Evolutionary conservation across 352 stramenopile species (phyloP).

Genomic region (Phytophthora tubulina): DNA sequence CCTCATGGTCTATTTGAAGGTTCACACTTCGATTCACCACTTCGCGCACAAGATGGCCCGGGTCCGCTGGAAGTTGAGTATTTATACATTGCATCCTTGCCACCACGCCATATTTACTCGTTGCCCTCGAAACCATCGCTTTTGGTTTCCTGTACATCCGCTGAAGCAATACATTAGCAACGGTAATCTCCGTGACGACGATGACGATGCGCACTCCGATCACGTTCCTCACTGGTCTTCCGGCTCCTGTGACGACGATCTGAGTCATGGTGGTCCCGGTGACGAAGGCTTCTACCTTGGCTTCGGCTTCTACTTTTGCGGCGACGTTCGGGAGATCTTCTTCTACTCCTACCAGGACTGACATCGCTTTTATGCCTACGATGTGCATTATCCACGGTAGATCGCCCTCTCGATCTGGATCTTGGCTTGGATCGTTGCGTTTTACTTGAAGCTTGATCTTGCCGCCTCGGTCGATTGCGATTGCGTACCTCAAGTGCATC

Average conservation of each 20-base stretch:
- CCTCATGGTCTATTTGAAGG: slow-evolving; percentile 25
- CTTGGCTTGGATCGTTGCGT: slow-evolving; percentile 16
- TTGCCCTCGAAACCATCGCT: slow-evolving; percentile 19
- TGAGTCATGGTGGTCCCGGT: background rate
- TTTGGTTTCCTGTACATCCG: slow-evolving; percentile 19
- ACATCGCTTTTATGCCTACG: background rate
- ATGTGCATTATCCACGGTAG: background rate
- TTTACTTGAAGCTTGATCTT: background rate
- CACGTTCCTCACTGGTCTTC: slow-evolving; percentile 9
- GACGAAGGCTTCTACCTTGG: slow-evolving; percentile 20
- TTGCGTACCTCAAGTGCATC: slow-evolving; percentile 57
- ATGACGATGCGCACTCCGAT: background rate
- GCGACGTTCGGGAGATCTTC: background rate
- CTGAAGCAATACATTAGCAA: slow-evolving; percentile 6
- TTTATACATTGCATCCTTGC: slow-evolving; percentile 18
- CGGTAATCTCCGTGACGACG: slow-evolving; percentile 9
- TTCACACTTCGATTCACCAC: background rate
- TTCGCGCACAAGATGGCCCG: background rate
- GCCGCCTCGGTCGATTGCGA: slow-evolving; percentile 23
- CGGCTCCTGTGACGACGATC: background rate
- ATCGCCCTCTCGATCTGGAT: slow-evolving; percentile 28
- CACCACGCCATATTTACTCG: background rate
- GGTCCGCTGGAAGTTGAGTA: slow-evolving; percentile 7
- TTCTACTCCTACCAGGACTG: slow-evolving; percentile 9
- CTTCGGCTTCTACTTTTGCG: slow-evolving; percentile 32